A percentile compares a stretch with the other conserved stretches of the same genome.
Evolutionary conservation across 805 yeast species (phyloP).

Genomic region (Schizosaccharomyces cryophilus): DNA sequence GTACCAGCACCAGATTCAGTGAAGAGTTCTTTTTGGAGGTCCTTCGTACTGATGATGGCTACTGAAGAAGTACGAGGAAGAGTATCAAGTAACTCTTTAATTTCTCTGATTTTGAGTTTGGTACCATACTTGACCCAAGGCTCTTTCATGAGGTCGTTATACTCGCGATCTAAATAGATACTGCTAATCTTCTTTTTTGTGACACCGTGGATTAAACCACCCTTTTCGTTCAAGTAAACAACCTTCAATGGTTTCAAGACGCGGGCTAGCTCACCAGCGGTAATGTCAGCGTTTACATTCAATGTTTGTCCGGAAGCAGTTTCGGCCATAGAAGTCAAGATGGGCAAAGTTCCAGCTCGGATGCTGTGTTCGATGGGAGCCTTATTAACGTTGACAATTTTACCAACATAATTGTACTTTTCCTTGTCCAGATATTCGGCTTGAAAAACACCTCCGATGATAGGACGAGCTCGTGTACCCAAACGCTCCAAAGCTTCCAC

Average conservation of each 20-base stretch:
- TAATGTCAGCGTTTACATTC: slow-evolving; percentile 95
- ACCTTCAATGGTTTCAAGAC: slow-evolving; percentile 92
- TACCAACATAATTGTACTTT: slow-evolving; percentile 81
- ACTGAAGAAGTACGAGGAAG: slow-evolving; percentile 94
- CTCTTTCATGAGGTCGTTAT: slow-evolving; percentile 68
- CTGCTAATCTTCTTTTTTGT: slow-evolving; percentile 74
- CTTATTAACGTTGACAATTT: slow-evolving; percentile 64
- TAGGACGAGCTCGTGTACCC: slow-evolving; percentile 97
- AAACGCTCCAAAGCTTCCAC: slow-evolving; percentile 87
- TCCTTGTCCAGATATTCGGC: slow-evolving; percentile 80
- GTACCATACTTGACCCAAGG: slow-evolving; percentile 98
- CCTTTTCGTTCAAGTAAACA: slow-evolving; percentile 89
- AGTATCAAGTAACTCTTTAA: slow-evolving; percentile 76
- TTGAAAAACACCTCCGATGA: slow-evolving; percentile 87
- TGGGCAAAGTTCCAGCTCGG: slow-evolving; percentile 88
- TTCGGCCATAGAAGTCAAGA: slow-evolving; percentile 87
- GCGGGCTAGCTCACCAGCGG: slow-evolving; percentile 93
- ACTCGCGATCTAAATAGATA: slow-evolving; percentile 89
- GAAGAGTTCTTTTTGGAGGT: slow-evolving; percentile 86
- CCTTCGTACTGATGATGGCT: slow-evolving; percentile 86
- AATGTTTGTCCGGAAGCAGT: slow-evolving; percentile 89
- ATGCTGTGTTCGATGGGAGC: slow-evolving; percentile 82
- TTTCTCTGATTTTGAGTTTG: slow-evolving; percentile 85
- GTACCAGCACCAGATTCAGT: slow-evolving; percentile 99
- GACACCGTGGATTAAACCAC: slow-evolving; percentile 82